Conservation (phyloP, 2,329 filamentous ascomycete genomes). For the Pseudocercospora eumusae region DNA sequence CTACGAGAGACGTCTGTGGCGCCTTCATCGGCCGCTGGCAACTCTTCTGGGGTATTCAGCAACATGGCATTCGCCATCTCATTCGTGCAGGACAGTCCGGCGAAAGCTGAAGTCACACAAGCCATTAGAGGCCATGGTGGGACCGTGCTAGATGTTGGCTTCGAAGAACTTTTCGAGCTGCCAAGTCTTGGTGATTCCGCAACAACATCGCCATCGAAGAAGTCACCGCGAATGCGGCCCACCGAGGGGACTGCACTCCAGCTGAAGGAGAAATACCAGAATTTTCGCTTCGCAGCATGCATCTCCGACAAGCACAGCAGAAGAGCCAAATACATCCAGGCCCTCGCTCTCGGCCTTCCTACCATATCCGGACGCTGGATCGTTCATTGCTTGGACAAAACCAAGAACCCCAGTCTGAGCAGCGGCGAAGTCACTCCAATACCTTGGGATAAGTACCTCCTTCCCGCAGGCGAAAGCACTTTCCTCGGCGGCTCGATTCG, state of each 20-base stretch:
- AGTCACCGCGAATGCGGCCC: conserved; percentile 23
- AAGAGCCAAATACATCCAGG: conserved; percentile 91
- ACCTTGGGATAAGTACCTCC: conserved; percentile 77
- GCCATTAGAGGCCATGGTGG: conserved; percentile 73
- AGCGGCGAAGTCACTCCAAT: conserved; percentile 58
- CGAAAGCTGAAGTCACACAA: conserved; percentile 60
- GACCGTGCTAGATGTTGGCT: conserved; percentile 69
- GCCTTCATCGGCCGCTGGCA: conserved; percentile 15
- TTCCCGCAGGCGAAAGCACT: conserved; percentile 78
- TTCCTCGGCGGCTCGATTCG: conserved; percentile 75
- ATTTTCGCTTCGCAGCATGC: conserved; percentile 75
- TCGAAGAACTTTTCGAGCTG: conserved; percentile 74
- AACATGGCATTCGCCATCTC: conserved; percentile 89
- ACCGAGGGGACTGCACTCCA: conserved; percentile 28
- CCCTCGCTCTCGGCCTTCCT: conserved; percentile 83
- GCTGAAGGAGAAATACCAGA: conserved; percentile 55
- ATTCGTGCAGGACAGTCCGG: conserved; percentile 60
- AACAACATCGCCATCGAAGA: conserved; percentile 25
- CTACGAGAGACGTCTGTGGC: conserved; percentile 34
- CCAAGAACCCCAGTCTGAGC: conserved; percentile 22
- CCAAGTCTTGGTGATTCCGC: conserved; percentile 38
- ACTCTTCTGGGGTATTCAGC: conserved; percentile 59
- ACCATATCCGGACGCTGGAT: conserved; percentile 85
- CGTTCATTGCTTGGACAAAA: conserved; percentile 62
- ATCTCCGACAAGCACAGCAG: conserved; percentile 85